Percentiles rank a stretch among this genome's conserved stretches.
Evolutionary conservation across 2,329 filamentous ascomycete species (phyloP).

Genomic region (Xylariaceae sp.): DNA sequence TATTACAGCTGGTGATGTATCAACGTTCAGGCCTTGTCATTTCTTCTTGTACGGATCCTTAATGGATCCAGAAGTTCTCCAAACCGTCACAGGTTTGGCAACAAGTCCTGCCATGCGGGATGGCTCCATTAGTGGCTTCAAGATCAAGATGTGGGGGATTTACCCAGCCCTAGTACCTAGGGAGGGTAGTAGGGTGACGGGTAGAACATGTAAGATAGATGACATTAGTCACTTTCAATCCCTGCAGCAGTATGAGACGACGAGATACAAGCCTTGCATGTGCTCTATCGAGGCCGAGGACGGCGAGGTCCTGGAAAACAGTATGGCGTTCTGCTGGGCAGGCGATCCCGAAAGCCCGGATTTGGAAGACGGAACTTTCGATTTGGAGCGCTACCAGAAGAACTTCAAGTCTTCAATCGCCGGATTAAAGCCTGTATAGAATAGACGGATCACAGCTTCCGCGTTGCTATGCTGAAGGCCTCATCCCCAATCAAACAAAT

Average conservation of each 20-base stretch:
- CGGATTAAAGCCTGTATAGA: background rate
- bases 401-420: background rate
- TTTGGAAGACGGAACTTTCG: constrained; percentile 1
- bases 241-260: constrained; percentile 9
- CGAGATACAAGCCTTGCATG: background rate
- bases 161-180: background rate
- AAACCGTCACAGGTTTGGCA: background rate
- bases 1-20: background rate
- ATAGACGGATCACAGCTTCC: too few species aligned
- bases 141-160: constrained; percentile 6
- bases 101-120: background rate
- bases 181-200: background rate
- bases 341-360: constrained; percentile 4
- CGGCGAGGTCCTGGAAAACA: background rate
- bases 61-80: constrained; percentile 5
- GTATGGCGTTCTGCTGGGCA: constrained; percentile 10
- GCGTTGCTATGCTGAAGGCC: too few species aligned
- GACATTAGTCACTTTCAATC: background rate
- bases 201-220: constrained; percentile 5
- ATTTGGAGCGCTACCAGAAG: background rate
- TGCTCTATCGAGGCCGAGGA: background rate
- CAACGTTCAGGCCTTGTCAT: constrained; percentile 5
- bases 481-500: too few species aligned
- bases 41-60: constrained; percentile 11
- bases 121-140: constrained; percentile 6